Evolutionary conservation across 2,329 filamentous ascomycete genomes (phyloP), one percentile per base, ranked within the genome.

Genomic region (Drechslerella coelobrocha): DNA sequence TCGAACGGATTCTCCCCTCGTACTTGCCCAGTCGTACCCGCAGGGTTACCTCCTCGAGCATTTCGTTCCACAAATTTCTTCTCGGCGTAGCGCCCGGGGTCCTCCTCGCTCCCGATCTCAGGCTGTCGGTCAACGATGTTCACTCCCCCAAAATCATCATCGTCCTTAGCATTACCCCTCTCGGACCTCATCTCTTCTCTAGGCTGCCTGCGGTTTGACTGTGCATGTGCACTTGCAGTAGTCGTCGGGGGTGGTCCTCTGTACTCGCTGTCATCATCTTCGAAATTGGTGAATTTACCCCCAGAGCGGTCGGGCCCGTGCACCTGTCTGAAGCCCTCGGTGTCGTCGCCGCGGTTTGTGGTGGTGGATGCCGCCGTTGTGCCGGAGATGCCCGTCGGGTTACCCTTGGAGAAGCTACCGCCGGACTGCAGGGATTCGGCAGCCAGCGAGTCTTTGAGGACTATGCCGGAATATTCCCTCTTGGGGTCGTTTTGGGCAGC

Each of bases 371-470:
- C 23, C 5, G 57, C 61, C n/a, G 34, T 61, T 10, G 52, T 57
- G 37, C 47, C 47, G n/a, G 65, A 60, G 50, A 73, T 72, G 2
- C 68, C 74, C 14, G 73, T 68, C 6, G 68, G 62, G 34, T 73
- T 73, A 12, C 73, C 73, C 24, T 62, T 51, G 8, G 73, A 71
- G 55, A 74, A 75, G 43, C 27, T 39, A 9, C 73, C 73, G 27
- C 72, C 61, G 21, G 31, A 41, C 5, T 61, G 59, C 17, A 73
- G 39, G 9, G 74, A 73, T 7, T 74, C 68, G 26, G 74, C 74
- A n/a, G 73, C 74, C 1, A 75, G 62, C 9, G 74, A 75, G 62
- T 75, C 73, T 14, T 61, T 68, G 24, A 73, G 37, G 19, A 75
- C 69, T 0, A 69, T 57, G 17, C 66, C 74, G 37, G 74, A 69